Evolutionary conservation across 225 moss, liverwort and hornwort species (phyloP), one percentile per base, ranked within the genome.

Genomic region (Antitrichia curtipendula): DNA sequence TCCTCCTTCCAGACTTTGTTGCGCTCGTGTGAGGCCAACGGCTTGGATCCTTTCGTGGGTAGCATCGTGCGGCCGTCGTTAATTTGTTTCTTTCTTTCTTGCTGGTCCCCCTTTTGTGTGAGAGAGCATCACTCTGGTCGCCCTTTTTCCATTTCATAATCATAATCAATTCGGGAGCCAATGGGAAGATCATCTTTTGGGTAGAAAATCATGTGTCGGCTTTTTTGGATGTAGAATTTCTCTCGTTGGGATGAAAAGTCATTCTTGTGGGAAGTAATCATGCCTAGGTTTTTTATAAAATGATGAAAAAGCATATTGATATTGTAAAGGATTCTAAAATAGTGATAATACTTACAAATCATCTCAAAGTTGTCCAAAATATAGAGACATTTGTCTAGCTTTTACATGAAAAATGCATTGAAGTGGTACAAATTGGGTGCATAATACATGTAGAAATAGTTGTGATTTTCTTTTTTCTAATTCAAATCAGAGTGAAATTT

Each of bases 271-370:
- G 70, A 41, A 70, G 41, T 24, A 38, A 38, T 40, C 5, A 25
- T 63, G 3, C 5, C 6, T 34, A 64, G 5, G 17, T 8, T 34
- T 64, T 63, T 63, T 17, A 32, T 3, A 34, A 5, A 34, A 32
- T 32, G 4, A n/a, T n/a, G 21, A 32, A 25, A 36, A 12, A n/a
- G 7, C 7, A 17, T 25, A 14, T 1, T 0, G 0, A 4, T 41
- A 41, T 8, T 41, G 1, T 41, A 25, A 6, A 47, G 1, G 18
- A 47, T 47, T 29, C 2, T 10, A 45, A 4, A 47, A 10, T 0
- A 17, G 0, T 16, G 12, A 29, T 29, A 31, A 7, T 31, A 47
- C 47, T 49, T 0, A 7, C 31, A 4, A 49, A 49, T 18, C 9
- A 19, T 49, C 4, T 31, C 6, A 49, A 31, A 19, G 31, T 50